Evolutionary conservation across 768 basidiomycete genomes (phyloP).

Genomic region (Pleurotus platypus): DNA sequence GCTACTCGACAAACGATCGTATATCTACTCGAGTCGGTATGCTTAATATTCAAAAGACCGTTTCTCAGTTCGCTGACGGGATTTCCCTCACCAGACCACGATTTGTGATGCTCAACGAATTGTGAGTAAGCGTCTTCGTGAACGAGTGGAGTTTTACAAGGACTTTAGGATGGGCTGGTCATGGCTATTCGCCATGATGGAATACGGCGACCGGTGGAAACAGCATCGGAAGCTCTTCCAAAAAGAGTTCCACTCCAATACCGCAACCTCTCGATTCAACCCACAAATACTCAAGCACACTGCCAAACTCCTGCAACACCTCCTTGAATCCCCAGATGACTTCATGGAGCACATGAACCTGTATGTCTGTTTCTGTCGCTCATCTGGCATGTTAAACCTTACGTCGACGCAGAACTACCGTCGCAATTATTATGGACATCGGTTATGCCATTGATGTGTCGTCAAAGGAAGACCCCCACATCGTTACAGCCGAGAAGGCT

Average conservation of each 20-base stretch:
- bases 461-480: conserved; percentile 38
- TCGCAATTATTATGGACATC: conserved; percentile 6
- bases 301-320: conserved; percentile 25
- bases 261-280: conserved; percentile 25
- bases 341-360: conserved; percentile 31
- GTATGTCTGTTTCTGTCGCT: conserved; percentile 22
- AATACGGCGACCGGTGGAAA: conserved; percentile 38
- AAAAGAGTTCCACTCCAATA: conserved; percentile 31
- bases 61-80: neutral
- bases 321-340: conserved; percentile 32
- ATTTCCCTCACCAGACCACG: conserved; percentile 16
- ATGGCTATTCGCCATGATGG: conserved; percentile 35
- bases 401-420: conserved; percentile 2
- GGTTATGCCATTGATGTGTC: conserved; percentile 44
- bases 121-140: conserved; percentile 10
- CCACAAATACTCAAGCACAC: conserved; percentile 24
- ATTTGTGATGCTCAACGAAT: conserved; percentile 24
- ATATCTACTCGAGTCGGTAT: conserved; percentile 38
- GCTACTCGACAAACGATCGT: conserved; percentile 36
- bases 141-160: neutral
- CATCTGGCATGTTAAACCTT: neutral
- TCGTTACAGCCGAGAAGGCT: conserved; percentile 36
- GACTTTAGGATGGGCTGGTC: conserved; percentile 36
- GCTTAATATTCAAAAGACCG: conserved; percentile 1
- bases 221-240: conserved; percentile 37